Percentiles rank a stretch among this genome's conserved stretches.
These are phyloP conservation scores for Samsoniella hepiali DNA, from an alignment of 2,329 filamentous ascomycete species.

Conservation along the genomic window DNA sequence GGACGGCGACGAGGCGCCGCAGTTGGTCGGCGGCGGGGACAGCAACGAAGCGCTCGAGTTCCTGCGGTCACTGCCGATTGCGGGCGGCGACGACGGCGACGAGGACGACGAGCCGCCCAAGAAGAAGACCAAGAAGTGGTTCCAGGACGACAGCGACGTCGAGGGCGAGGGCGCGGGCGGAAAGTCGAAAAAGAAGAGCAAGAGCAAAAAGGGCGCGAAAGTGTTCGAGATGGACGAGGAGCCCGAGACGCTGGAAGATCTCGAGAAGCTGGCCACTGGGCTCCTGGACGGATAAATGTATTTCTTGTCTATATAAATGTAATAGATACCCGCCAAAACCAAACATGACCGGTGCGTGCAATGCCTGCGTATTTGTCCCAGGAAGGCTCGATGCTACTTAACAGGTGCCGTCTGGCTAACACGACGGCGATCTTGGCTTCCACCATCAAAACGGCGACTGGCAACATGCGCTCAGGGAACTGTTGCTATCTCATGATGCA, in stretches of 20 bases:
- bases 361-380: not conserved
- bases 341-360: not conserved
- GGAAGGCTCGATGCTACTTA: not conserved
- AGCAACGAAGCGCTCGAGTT: constrained; percentile 55
- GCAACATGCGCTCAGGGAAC: too few species aligned
- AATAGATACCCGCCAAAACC: constrained; percentile 19
- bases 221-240: constrained; percentile 62
- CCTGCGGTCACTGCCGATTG: constrained; percentile 54
- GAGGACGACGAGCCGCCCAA: constrained; percentile 47
- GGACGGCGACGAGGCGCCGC: constrained; percentile 29
- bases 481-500: too few species aligned
- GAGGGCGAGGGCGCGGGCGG: constrained; percentile 62
- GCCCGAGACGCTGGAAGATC: constrained; percentile 75
- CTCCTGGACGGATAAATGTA: constrained; percentile 52
- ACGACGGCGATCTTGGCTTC: too few species aligned
- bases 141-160: constrained; percentile 71
- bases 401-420: too few species aligned
- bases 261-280: constrained; percentile 72
- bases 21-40: constrained; percentile 40
- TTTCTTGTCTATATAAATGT: constrained; percentile 27
- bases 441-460: too few species aligned
- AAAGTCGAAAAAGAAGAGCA: constrained; percentile 38
- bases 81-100: constrained; percentile 35
- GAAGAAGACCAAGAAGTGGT: constrained; percentile 73
- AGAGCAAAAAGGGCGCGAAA: constrained; percentile 47